Evolutionary conservation across 208 protist genomes (phyloP).

Genomic region (Blechomonas ayalai): DNA sequence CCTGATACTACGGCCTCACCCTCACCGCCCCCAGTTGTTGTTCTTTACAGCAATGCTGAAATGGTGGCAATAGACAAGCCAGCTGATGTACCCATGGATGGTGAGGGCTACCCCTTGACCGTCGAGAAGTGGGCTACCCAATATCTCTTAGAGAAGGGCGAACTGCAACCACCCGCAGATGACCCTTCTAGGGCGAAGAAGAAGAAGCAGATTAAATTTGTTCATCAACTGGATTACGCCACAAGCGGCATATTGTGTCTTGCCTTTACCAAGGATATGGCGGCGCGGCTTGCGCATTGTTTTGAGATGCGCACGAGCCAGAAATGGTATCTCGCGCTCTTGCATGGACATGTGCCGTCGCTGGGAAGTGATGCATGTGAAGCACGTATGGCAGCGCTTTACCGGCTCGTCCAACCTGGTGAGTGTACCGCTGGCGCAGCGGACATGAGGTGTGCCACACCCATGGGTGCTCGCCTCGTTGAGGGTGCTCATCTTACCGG

Average conservation of each 20-base stretch:
- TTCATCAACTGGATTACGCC: conserved; percentile 88
- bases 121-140: conserved; percentile 48
- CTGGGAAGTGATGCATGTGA: not conserved
- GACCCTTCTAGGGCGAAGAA: conserved; percentile 12
- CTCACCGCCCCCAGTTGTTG: conserved; percentile 6
- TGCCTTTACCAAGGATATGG: conserved; percentile 75
- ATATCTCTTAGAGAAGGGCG: conserved; percentile 20
- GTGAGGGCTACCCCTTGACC: conserved; percentile 11
- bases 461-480: too few species aligned
- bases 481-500: too few species aligned
- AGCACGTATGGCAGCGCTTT: conserved; percentile 4
- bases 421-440: too few species aligned
- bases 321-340: conserved; percentile 78
- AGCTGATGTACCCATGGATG: conserved; percentile 75
- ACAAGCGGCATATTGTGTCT: conserved; percentile 88
- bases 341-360: conserved; percentile 59
- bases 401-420: too few species aligned
- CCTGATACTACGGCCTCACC: too few species aligned
- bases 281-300: conserved; percentile 65
- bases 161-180: not conserved
- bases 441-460: too few species aligned
- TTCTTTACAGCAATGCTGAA: conserved; percentile 61
- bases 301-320: conserved; percentile 78
- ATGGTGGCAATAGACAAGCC: conserved; percentile 89
- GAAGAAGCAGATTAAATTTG: conserved; percentile 78